Percentiles rank a stretch among this genome's conserved stretches.
Conservation (phyloP, 179 eudicot species). For the Beta corolliflora region DNA sequence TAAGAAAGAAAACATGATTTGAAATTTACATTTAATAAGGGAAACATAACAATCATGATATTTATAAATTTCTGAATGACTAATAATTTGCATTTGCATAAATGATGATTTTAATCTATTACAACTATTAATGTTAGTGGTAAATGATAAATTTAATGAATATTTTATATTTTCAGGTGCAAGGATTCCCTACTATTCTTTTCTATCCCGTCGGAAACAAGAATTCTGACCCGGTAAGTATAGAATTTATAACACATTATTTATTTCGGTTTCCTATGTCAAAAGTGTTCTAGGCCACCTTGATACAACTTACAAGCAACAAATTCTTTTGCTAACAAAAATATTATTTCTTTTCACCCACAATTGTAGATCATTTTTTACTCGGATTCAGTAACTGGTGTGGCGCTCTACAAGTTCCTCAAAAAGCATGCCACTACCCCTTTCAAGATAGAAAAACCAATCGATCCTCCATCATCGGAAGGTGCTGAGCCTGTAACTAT, state of each 20-base stretch:
- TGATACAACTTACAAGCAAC: too few relatives aligned
- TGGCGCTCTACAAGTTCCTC: slow-evolving; percentile 70
- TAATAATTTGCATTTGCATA: too few relatives aligned
- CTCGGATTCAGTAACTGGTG: slow-evolving; percentile 49
- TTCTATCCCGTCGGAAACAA: slow-evolving; percentile 90
- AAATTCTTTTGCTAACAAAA: too few relatives aligned
- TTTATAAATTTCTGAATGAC: too few relatives aligned
- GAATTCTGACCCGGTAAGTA: slow-evolving; percentile 77
- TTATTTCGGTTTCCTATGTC: neutral
- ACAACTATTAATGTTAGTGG: too few relatives aligned
- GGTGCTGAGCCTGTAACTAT: slow-evolving; percentile 8
- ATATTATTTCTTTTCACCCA: too few relatives aligned
- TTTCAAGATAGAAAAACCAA: slow-evolving; percentile 60
- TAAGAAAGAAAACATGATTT: too few relatives aligned
- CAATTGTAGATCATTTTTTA: slow-evolving; percentile 58
- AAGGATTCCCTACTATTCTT: slow-evolving; percentile 73
- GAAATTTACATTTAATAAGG: too few relatives aligned
- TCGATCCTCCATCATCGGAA: slow-evolving; percentile 24
- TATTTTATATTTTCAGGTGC: slow-evolving; percentile 39
- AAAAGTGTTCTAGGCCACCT: too few relatives aligned
- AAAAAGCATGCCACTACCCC: slow-evolving; percentile 74
- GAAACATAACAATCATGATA: too few relatives aligned
- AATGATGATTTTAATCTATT: too few relatives aligned
- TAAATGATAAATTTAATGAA: neutral
- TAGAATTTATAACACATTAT: too few relatives aligned